Evolutionary conservation across 2,329 filamentous ascomycete species (phyloP).

Genomic region (Aspergillus ochraceoroseus): DNA sequence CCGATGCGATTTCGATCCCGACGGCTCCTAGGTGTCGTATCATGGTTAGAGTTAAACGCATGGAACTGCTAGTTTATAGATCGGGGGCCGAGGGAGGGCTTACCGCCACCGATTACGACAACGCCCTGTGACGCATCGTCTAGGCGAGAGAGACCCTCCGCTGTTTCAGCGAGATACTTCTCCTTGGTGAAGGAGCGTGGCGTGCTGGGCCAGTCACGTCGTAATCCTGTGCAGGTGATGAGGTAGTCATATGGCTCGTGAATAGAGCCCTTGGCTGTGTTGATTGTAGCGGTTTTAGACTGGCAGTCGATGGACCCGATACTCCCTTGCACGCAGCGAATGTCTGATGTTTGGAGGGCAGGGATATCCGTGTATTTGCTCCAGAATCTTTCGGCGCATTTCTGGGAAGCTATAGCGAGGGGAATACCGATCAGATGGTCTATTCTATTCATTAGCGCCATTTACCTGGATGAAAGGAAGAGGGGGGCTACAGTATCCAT

Average conservation of each 20-base stretch:
- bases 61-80: too few species aligned
- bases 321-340: conserved; percentile 63
- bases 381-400: conserved; percentile 66
- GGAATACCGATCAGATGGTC: conserved; percentile 73
- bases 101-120: conserved; percentile 67
- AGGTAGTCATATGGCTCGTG: conserved; percentile 63
- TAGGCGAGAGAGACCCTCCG: conserved; percentile 32
- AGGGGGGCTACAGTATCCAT: conserved; percentile 64
- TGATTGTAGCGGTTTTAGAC: conserved; percentile 56
- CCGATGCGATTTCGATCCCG: conserved; percentile 75
- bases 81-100: not conserved
- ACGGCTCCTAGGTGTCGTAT: too few species aligned
- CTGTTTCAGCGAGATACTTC: conserved; percentile 27
- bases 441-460: conserved; percentile 30
- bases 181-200: conserved; percentile 54
- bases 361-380: conserved; percentile 63
- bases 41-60: too few species aligned
- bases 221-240: conserved; percentile 65
- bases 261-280: conserved; percentile 41
- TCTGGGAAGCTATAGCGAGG: conserved; percentile 60
- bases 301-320: conserved; percentile 57
- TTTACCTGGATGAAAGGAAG: not conserved
- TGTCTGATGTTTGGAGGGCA: conserved; percentile 57
- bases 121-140: conserved; percentile 48
- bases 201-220: conserved; percentile 66